These are phyloP conservation scores for Saccharomycopsis capsularis DNA, from an alignment of 805 yeast genomes.

Conservation along the genomic window DNA sequence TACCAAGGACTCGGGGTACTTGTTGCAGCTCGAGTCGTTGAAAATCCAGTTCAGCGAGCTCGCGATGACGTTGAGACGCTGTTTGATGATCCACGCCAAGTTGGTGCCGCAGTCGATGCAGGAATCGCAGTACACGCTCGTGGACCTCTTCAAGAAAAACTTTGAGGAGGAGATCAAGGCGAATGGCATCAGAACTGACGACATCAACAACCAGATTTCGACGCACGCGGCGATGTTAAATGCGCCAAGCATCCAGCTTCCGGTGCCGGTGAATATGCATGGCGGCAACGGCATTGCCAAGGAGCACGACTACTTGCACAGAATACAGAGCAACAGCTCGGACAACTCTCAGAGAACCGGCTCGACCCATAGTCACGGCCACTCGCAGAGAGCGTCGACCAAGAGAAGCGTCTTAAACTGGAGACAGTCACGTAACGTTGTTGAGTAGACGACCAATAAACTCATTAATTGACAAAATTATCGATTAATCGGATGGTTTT, in stretches of 20 bases:
- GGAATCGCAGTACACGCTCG: conserved; percentile 61
- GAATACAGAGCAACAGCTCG: conserved; percentile 27
- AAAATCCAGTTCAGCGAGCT: conserved; percentile 56
- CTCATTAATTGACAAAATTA: too few species aligned
- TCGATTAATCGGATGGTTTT: too few species aligned
- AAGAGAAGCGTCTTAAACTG: conserved; percentile 30
- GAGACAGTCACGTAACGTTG: conserved; percentile 28
- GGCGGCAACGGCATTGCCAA: conserved; percentile 14
- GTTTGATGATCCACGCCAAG: conserved; percentile 63
- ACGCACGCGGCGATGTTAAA: conserved; percentile 17
- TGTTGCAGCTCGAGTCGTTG: conserved; percentile 28
- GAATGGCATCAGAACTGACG: conserved; percentile 27
- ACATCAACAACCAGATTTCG: conserved; percentile 24
- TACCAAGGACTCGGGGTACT: conserved; percentile 25
- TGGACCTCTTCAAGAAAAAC: conserved; percentile 56
- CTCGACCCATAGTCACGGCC: conserved; percentile 15
- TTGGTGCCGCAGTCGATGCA: conserved; percentile 50
- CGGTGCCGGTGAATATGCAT: conserved; percentile 13
- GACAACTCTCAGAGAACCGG: conserved; percentile 25
- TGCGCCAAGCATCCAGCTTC: conserved; percentile 19
- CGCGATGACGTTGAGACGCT: conserved; percentile 54
- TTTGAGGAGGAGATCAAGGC: conserved; percentile 55
- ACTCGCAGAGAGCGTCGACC: conserved; percentile 21
- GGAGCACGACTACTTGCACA: conserved; percentile 20
- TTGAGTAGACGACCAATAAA: too few species aligned